Evolutionary conservation across 768 basidiomycete genomes (phyloP), one percentile per base, ranked within the genome.

Genomic region (Termitomyces sp.): DNA sequence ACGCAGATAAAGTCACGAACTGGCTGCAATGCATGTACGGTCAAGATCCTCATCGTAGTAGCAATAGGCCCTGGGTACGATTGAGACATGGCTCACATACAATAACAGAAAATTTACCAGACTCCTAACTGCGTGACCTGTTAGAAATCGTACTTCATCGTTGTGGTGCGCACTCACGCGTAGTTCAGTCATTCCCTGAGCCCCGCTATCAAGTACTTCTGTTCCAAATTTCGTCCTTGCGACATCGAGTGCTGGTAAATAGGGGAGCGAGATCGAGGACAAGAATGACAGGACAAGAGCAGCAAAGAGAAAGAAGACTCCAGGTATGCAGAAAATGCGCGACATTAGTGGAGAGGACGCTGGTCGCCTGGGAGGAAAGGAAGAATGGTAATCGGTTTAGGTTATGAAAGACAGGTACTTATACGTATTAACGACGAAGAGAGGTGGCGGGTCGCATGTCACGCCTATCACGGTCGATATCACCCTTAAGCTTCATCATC

Each of bases 231-330:
- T 77, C 12, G 81, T 76, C 29, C 88, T 84, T 15, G 79, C 77
- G 65, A 92, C 75, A 70, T 90, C 89, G 62, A 90, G 73, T 0
- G 79, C 81, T 20, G 84, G 75, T 22, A 92, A 75, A 71, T 73
- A 84, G 1, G 90, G 90, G 3, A 90, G 73, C 16, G 89, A 91
- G 50, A 92, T 77, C 13, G 88, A 84, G 33, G 84, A 81, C 60
- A 91, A 72, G 66, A 90, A 74, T 62, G 80, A 81, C 60, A 91
- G 79, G 2, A 86, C 77, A 57, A 90, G 80, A 28, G 90, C 88
- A 45, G 69, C 72, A 64, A 82, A 73, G 36, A 77, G 68, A 60
- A 79, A 74, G 60, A 84, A 68, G 54, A 90, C 56, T 33, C 83
- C 86, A 3, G 85, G 84, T 59, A 90, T 74, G 65, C 85, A 86